A percentile compares a stretch with the other conserved stretches of the same genome.
These are phyloP conservation scores for Leccinum pachyderme DNA, from an alignment of 1,284 basidiomycete species.

Conservation along the genomic window DNA sequence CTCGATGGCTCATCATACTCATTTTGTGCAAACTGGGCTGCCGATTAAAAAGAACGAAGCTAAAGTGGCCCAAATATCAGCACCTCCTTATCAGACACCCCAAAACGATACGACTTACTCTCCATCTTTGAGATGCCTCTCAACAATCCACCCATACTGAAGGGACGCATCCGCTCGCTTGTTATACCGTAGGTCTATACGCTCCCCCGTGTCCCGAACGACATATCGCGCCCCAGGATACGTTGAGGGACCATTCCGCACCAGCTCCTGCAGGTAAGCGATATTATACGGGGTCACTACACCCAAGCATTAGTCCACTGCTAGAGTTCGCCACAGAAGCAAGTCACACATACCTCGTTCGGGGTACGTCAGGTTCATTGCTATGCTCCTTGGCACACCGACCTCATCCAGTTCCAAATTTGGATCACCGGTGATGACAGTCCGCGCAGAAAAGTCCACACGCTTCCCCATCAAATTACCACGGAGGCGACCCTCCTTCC, in stretches of 20 bases:
- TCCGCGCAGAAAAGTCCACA: constrained; percentile 98
- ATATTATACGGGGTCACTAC: constrained; percentile 98
- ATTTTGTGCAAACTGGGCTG: constrained; percentile 99
- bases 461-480: constrained; percentile 99
- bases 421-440: constrained; percentile 99
- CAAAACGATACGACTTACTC: constrained; percentile 61
- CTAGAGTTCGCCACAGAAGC: not conserved
- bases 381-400: constrained; percentile 96
- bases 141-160: constrained; percentile 99
- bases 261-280: constrained; percentile 89
- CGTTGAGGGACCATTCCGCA: constrained; percentile 93
- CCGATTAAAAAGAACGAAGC: constrained; percentile 96
- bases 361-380: constrained; percentile 97
- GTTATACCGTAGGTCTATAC: constrained; percentile 96
- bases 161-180: constrained; percentile 97
- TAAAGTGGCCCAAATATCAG: constrained; percentile 31
- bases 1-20: constrained; percentile 99
- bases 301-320: constrained; percentile 2
- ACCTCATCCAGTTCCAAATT: constrained; percentile 97
- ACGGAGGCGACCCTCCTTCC: constrained; percentile 97
- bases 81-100: not conserved
- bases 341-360: constrained; percentile 71
- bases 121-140: constrained; percentile 96
- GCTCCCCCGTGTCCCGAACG: constrained; percentile 96
- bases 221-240: constrained; percentile 98